Percentiles rank a stretch among this genome's conserved stretches.
phyloP scores from a whole-genome alignment of 225 moss, liverwort and hornwort genomes.

The Thuidium tamariscinum region DNA sequence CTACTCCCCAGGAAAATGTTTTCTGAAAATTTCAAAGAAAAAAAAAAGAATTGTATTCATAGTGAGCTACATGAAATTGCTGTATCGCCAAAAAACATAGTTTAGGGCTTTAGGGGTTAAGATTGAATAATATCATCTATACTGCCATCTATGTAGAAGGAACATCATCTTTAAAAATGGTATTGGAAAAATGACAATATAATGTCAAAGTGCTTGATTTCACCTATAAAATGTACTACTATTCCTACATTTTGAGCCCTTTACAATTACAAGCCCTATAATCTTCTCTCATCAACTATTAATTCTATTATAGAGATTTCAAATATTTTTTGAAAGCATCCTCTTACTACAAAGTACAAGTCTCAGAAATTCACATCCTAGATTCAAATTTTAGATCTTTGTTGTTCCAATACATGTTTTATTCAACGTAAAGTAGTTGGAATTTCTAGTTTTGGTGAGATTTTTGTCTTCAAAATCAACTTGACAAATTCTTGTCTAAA shows the following conservation, averaged over 20 bases:
- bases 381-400: not conserved
- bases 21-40: no score
- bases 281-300: not conserved
- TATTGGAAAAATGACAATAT: not conserved
- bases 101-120: no score
- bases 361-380: no score
- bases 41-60: no score
- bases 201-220: not conserved
- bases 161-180: not conserved
- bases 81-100: no score
- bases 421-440: no score
- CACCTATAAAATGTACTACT: rapidly evolving
- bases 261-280: rapidly evolving
- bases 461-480: rapidly evolving
- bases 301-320: not conserved
- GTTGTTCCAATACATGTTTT: not conserved
- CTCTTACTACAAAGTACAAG: rapidly evolving
- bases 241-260: no score
- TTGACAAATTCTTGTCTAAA: not conserved
- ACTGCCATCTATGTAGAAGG: rapidly evolving
- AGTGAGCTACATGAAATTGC: no score
- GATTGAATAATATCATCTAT: not conserved
- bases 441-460: not conserved
- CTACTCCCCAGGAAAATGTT: no score
- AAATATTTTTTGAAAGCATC: not conserved